These are phyloP conservation scores for Byssoonygena ceratinophila DNA, from an alignment of 2,329 filamentous ascomycete genomes.

Conservation along the genomic window DNA sequence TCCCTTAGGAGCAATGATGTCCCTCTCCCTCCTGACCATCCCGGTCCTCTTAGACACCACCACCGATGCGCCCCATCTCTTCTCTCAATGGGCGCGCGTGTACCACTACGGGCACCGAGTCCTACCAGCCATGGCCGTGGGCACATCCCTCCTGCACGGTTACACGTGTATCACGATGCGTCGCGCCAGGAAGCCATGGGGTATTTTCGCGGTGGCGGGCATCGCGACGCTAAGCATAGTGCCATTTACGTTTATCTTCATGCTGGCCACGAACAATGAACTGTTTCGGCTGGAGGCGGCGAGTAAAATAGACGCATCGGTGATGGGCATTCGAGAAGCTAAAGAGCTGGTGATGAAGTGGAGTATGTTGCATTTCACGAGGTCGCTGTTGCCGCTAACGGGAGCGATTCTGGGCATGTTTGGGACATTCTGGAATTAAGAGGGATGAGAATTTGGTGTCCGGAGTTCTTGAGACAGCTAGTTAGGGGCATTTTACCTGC, in stretches of 20 bases:
- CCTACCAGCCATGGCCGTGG: slow-evolving; percentile 25
- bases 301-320: slow-evolving; percentile 1
- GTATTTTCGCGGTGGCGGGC: slow-evolving; percentile 19
- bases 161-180: slow-evolving; percentile 15
- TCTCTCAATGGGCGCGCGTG: slow-evolving; percentile 26
- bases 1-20: slow-evolving; percentile 21
- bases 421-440: not conserved
- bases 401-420: slow-evolving; percentile 4
- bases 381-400: slow-evolving; percentile 7
- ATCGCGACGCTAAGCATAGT: slow-evolving; percentile 26
- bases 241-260: slow-evolving; percentile 31
- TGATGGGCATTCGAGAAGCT: slow-evolving; percentile 9
- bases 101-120: slow-evolving; percentile 28
- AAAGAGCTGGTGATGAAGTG: slow-evolving; percentile 21
- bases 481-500: too few relatives aligned
- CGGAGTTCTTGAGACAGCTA: too few relatives aligned
- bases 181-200: slow-evolving; percentile 13
- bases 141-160: slow-evolving; percentile 21
- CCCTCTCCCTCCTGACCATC: slow-evolving; percentile 23
- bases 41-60: slow-evolving; percentile 27
- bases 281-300: slow-evolving; percentile 21
- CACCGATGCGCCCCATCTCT: slow-evolving; percentile 20
- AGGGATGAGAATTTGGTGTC: too few relatives aligned
- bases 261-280: slow-evolving; percentile 28
- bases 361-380: slow-evolving; percentile 20